Percentiles rank a stretch among this genome's conserved stretches.
Evolutionary conservation across 805 yeast genomes (phyloP).

Genomic region (Candida xiaguanensis): DNA sequence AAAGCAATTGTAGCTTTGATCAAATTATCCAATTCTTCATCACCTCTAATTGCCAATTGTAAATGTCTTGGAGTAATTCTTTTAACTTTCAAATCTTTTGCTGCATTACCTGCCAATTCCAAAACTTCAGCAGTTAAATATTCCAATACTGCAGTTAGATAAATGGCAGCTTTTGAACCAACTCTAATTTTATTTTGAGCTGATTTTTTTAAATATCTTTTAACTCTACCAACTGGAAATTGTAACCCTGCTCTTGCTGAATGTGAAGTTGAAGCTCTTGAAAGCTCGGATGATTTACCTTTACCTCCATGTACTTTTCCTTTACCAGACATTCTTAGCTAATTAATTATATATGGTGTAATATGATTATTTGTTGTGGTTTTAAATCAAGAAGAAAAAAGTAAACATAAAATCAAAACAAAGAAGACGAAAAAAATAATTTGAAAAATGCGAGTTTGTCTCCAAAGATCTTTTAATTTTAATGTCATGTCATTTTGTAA

Average conservation of each 20-base stretch:
- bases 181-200: constrained; percentile 82
- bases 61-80: constrained; percentile 98
- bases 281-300: constrained; percentile 78
- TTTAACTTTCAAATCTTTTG: constrained; percentile 90
- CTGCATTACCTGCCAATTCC: constrained; percentile 98
- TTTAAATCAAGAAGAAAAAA: constrained; percentile 8
- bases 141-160: constrained; percentile 92
- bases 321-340: constrained; percentile 80
- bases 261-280: constrained; percentile 77
- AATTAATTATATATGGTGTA: constrained; percentile 6
- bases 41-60: constrained; percentile 96
- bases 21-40: constrained; percentile 92
- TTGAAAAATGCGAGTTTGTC: constrained; percentile 1
- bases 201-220: constrained; percentile 88
- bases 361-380: constrained; percentile 7
- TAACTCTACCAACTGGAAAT: constrained; percentile 98
- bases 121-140: constrained; percentile 95
- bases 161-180: constrained; percentile 86
- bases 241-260: constrained; percentile 93
- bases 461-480: background rate
- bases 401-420: constrained; percentile 2
- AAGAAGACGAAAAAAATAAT: constrained; percentile 1
- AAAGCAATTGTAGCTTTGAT: constrained; percentile 94
- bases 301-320: constrained; percentile 97
- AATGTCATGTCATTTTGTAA: background rate